These are phyloP conservation scores for Penicillium arizonense DNA, from an alignment of 495 filamentous ascomycete genomes.

Conservation along the genomic window DNA sequence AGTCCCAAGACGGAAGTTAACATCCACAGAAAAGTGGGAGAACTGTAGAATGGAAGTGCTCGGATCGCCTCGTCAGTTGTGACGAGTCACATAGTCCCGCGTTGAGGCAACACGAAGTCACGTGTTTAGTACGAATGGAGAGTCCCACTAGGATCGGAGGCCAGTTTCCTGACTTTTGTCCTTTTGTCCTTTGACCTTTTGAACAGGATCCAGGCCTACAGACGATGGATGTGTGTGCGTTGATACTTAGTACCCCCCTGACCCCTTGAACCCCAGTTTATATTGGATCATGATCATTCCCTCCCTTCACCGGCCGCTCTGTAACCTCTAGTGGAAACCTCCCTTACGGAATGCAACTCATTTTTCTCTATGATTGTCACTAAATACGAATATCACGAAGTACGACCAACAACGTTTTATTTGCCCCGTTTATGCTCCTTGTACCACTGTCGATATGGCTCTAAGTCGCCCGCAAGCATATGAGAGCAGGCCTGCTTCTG, in stretches of 20 bases:
- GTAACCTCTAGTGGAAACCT: neutral
- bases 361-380: neutral
- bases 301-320: neutral
- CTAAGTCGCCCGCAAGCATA: constrained; percentile 14
- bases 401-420: neutral
- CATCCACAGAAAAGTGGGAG: neutral
- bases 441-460: constrained; percentile 10
- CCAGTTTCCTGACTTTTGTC: constrained; percentile 8
- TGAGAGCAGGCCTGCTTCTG: constrained; percentile 8
- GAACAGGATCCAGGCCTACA: neutral
- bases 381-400: neutral
- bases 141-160: constrained; percentile 21
- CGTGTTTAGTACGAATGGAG: constrained; percentile 18
- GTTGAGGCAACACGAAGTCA: constrained; percentile 33
- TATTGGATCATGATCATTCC: neutral
- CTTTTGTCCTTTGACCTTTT: neutral
- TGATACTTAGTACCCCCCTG: neutral
- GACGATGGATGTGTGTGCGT: neutral
- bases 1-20: neutral
- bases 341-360: neutral
- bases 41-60: neutral
- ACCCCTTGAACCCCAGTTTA: neutral
- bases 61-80: constrained; percentile 13
- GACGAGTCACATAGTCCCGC: constrained; percentile 23
- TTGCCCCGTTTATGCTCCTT: neutral